Conservation (phyloP, 2,329 filamentous ascomycete species). For the Talaromyces sp. region DNA sequence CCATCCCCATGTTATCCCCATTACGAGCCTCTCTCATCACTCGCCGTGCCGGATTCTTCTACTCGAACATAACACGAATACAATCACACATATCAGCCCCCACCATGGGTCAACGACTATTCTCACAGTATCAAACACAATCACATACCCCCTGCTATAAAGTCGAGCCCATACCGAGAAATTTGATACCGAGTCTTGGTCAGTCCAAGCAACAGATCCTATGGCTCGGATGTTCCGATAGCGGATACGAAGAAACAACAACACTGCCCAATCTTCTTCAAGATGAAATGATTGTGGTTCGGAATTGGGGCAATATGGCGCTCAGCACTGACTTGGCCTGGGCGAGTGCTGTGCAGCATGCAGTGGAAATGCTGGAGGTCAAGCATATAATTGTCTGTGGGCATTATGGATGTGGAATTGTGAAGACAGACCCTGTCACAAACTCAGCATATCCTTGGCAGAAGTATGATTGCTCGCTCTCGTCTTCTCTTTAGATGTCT, state of each 20-base stretch:
- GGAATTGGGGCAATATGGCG: constrained; percentile 12
- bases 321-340: constrained; percentile 7
- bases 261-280: constrained; percentile 5
- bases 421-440: neutral
- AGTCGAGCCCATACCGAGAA: constrained; percentile 1
- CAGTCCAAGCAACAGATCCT: constrained; percentile 10
- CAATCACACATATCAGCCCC: neutral
- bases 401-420: constrained; percentile 10
- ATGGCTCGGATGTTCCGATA: constrained; percentile 13
- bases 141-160: neutral
- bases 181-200: constrained; percentile 7
- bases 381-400: constrained; percentile 13
- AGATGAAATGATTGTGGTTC: constrained; percentile 11
- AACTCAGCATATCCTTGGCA: constrained; percentile 7
- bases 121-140: neutral
- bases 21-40: neutral
- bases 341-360: constrained; percentile 11
- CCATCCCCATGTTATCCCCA: neutral
- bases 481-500: neutral
- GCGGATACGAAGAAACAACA: constrained; percentile 13
- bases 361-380: constrained; percentile 4
- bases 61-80: neutral
- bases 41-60: neutral
- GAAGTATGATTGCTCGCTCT: neutral
- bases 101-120: constrained; percentile 9